phyloP scores from a whole-genome alignment of 2,329 filamentous ascomycete genomes.

The Cordyceps militaris region DNA sequence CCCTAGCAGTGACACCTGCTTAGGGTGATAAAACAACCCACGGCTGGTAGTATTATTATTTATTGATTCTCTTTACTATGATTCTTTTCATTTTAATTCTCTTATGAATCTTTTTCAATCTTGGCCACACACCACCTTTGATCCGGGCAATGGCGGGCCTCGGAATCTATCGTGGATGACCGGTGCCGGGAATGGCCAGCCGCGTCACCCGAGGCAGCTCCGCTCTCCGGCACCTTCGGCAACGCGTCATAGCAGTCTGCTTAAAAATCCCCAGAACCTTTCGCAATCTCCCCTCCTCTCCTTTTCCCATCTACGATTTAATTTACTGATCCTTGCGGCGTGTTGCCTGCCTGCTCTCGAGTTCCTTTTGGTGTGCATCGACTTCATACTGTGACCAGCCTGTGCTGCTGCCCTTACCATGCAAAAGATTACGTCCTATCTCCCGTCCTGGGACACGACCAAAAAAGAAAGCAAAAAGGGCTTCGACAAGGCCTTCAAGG shows the following conservation, averaged over 20 bases:
- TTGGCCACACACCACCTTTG: not conserved
- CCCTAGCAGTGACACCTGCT: no score
- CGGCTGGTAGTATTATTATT: no score
- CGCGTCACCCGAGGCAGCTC: constrained; percentile 9
- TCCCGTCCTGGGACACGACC: constrained; percentile 46
- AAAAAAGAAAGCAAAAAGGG: constrained; percentile 54
- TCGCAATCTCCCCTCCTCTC: not conserved
- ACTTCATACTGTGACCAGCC: not conserved
- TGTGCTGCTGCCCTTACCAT: constrained; percentile 18
- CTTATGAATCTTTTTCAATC: no score
- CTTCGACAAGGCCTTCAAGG: constrained; percentile 65
- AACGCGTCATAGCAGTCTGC: constrained; percentile 4
- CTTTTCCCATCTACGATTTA: no score
- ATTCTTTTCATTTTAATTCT: no score
- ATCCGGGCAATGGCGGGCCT: not conserved
- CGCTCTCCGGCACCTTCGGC: constrained; percentile 7
- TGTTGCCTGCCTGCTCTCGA: no score
- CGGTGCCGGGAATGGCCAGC: not conserved
- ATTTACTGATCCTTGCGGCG: no score
- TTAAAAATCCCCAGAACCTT: not conserved
- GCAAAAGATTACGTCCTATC: constrained; percentile 27
- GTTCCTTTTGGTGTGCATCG: no score
- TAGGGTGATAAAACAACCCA: no score
- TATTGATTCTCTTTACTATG: not conserved
- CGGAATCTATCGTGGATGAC: not conserved